Evolutionary conservation across 352 stramenopile species (phyloP).

Genomic region (Stramenopiles sp.): DNA sequence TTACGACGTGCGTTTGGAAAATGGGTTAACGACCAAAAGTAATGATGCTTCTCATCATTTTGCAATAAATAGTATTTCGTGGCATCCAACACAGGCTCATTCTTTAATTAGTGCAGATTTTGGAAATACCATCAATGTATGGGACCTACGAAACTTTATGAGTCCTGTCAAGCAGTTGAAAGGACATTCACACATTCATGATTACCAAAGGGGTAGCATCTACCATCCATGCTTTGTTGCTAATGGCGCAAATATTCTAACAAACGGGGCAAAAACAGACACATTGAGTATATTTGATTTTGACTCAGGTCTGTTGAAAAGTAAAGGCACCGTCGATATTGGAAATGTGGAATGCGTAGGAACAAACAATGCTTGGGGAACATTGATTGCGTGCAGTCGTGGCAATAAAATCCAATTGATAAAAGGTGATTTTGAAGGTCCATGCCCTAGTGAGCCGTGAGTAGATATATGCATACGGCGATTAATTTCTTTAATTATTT

Average conservation of each 20-base stretch:
- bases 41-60: background rate
- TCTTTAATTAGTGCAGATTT: conserved; percentile 1
- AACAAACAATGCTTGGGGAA: background rate
- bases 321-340: conserved; percentile 10
- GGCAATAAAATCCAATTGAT: background rate
- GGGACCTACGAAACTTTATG: background rate
- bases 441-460: too few relatives aligned
- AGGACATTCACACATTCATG: background rate
- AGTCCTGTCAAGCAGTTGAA: background rate
- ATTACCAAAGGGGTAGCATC: background rate
- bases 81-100: background rate
- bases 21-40: background rate
- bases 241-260: conserved; percentile 1
- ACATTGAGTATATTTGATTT: conserved; percentile 11
- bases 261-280: background rate
- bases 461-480: background rate
- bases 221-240: conserved; percentile 7
- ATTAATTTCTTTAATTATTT: too few relatives aligned
- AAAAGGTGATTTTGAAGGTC: background rate
- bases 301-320: background rate
- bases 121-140: conserved; percentile 6
- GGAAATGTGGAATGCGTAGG: background rate
- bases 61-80: conserved; percentile 5
- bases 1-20: background rate
- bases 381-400: background rate